These are phyloP conservation scores for Leishmania tarentolae DNA, from an alignment of 208 protist genomes.

Conservation along the genomic window DNA sequence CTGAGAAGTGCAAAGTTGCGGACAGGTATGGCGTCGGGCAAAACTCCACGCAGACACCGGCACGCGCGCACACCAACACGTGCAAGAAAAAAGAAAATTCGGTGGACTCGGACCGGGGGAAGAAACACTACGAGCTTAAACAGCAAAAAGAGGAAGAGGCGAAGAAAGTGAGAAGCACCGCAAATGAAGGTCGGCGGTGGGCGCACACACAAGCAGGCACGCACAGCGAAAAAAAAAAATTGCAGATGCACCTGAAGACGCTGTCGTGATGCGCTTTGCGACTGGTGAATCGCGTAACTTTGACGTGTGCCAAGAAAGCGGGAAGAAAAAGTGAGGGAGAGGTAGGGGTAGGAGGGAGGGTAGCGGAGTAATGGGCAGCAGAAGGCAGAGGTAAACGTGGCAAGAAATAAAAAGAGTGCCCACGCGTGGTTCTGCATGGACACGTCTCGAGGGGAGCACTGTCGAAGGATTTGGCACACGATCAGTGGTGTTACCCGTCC, in stretches of 20 bases:
- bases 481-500: neutral
- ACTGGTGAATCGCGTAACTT: neutral
- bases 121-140: neutral
- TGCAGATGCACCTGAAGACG: conserved; percentile 4
- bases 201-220: neutral
- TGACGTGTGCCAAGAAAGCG: neutral
- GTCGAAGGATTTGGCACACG: neutral
- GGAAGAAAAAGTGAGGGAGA: neutral
- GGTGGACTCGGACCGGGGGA: neutral
- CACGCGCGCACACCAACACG: neutral
- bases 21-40: neutral
- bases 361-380: neutral
- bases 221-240: neutral
- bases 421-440: neutral
- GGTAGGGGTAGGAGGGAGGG: neutral
- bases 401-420: neutral
- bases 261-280: neutral
- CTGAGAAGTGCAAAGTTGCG: neutral
- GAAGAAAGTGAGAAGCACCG: neutral
- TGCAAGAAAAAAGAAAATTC: neutral
- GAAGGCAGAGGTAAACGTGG: conserved; percentile 4
- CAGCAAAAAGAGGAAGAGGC: neutral
- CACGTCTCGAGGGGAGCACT: neutral
- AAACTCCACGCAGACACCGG: neutral
- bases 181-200: neutral